A percentile compares a stretch with the other conserved stretches of the same genome.
Evolutionary conservation across 148 eudicot species (phyloP).

Genomic region (Silene uniflora): DNA sequence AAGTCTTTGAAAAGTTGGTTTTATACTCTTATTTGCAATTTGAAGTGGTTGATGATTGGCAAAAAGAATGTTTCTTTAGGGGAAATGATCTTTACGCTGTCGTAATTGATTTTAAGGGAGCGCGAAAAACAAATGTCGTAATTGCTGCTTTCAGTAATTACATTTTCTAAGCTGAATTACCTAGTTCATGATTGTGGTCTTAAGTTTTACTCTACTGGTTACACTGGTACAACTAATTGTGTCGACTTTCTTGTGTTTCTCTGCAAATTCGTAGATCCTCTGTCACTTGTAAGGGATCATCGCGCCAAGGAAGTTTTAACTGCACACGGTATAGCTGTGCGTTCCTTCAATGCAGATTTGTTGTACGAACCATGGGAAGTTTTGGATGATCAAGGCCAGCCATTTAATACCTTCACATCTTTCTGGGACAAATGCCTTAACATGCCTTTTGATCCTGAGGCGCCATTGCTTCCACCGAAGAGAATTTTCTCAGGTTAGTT

Average conservation of each 20-base stretch:
- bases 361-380: conserved; percentile 98
- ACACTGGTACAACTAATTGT: background rate
- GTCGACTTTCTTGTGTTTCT: background rate
- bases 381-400: conserved; percentile 58
- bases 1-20: background rate
- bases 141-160: background rate
- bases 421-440: conserved; percentile 96
- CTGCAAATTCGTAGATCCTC: conserved; percentile 56
- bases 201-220: background rate
- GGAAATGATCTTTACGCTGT: background rate
- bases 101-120: background rate
- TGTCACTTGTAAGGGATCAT: conserved; percentile 95
- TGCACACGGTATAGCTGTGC: conserved; percentile 68
- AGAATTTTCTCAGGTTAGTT: conserved; percentile 72
- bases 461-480: conserved; percentile 96
- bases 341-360: conserved; percentile 90
- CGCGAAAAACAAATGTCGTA: too few relatives aligned
- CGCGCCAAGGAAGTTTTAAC: conserved; percentile 75
- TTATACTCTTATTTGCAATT: background rate
- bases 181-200: background rate
- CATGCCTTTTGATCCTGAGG: conserved; percentile 95
- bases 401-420: conserved; percentile 67
- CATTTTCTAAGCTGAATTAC: background rate
- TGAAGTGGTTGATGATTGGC: background rate
- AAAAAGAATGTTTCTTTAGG: background rate